Percentiles rank a stretch among this genome's conserved stretches.
phyloP scores from a whole-genome alignment of 2,329 filamentous ascomycete genomes.

The Fusarium avenaceum region DNA sequence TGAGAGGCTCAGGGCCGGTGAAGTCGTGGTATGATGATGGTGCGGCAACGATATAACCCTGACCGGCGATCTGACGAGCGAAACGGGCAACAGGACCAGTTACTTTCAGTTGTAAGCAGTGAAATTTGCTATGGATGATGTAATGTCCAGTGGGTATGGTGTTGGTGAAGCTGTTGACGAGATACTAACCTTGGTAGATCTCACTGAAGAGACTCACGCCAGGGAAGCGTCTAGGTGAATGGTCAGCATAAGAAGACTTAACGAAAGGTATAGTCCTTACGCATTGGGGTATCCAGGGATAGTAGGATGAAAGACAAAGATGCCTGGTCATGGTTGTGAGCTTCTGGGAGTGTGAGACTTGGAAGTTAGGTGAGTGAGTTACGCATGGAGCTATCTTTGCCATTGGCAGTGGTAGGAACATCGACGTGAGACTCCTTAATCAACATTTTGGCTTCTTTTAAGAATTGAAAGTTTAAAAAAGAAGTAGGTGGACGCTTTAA shows the following conservation, averaged over 20 bases:
- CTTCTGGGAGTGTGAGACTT: conserved; percentile 25
- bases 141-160: neutral
- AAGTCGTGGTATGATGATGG: conserved; percentile 96
- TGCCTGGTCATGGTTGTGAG: conserved; percentile 66
- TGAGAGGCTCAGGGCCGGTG: conserved; percentile 83
- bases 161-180: conserved; percentile 53
- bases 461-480: neutral
- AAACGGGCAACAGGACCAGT: conserved; percentile 92
- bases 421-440: conserved; percentile 68
- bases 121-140: neutral
- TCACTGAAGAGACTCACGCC: conserved; percentile 92
- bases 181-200: conserved; percentile 87
- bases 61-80: conserved; percentile 89
- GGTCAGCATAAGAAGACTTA: conserved; percentile 11
- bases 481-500: neutral
- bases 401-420: conserved; percentile 64
- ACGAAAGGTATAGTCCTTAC: conserved; percentile 58
- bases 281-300: conserved; percentile 90
- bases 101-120: conserved; percentile 63
- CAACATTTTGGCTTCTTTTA: conserved; percentile 58
- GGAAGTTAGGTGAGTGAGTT: conserved; percentile 29
- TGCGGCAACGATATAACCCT: conserved; percentile 93
- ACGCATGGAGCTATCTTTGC: conserved; percentile 69
- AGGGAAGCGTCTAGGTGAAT: conserved; percentile 72
- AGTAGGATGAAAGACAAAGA: conserved; percentile 89